These are phyloP conservation scores for Dothidotthia symphoricarpi DNA, from an alignment of 2,329 filamentous ascomycete genomes.

Conservation along the genomic window DNA sequence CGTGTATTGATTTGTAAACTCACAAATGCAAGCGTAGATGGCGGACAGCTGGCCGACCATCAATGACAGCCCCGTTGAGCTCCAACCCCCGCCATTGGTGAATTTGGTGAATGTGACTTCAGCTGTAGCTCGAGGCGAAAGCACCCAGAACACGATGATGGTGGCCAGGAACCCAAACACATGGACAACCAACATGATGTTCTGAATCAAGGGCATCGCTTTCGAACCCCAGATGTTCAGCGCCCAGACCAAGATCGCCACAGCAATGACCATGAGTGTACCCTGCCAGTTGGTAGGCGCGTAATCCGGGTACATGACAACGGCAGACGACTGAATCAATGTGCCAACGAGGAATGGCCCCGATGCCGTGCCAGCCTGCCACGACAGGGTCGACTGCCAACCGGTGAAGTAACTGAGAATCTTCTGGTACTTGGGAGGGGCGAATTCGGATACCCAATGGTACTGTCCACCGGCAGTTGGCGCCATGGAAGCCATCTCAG, in stretches of 20 bases:
- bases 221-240: constrained; percentile 42
- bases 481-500: constrained; percentile 40
- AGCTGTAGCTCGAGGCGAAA: constrained; percentile 31
- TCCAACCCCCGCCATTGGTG: constrained; percentile 43
- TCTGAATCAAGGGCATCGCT: constrained; percentile 37
- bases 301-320: constrained; percentile 47
- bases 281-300: constrained; percentile 48
- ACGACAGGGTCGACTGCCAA: constrained; percentile 53
- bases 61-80: constrained; percentile 37
- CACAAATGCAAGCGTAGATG: constrained; percentile 37
- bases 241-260: constrained; percentile 45
- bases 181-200: constrained; percentile 42
- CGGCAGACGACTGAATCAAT: constrained; percentile 47
- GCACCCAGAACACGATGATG: constrained; percentile 41
- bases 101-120: constrained; percentile 36
- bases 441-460: constrained; percentile 39
- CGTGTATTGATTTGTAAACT: constrained; percentile 3
- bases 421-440: constrained; percentile 29
- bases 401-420: constrained; percentile 36
- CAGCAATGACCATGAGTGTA: constrained; percentile 50
- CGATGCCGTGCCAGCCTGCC: constrained; percentile 52
- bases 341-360: constrained; percentile 51
- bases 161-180: constrained; percentile 48
- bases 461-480: constrained; percentile 38
- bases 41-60: constrained; percentile 45